Evolutionary conservation across 768 basidiomycete species (phyloP).

Genomic region (Kwoniella dejecticola): DNA sequence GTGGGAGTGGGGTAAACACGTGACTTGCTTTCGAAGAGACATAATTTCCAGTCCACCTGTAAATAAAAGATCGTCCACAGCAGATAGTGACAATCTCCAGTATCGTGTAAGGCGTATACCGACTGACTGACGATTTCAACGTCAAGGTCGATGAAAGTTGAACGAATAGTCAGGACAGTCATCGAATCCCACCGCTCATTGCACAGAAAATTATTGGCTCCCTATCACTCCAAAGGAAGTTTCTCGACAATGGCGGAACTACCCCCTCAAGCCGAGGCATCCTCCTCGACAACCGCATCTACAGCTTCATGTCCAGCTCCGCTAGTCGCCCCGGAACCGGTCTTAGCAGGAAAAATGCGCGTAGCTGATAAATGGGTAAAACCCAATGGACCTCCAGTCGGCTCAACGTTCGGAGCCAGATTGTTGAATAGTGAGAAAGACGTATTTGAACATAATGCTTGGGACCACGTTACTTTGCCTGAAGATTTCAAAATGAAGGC

Average conservation of each 20-base stretch:
- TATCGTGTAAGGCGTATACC: too few relatives aligned
- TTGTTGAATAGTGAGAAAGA: conserved; percentile 44
- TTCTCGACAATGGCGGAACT: not conserved
- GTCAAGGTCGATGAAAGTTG: too few relatives aligned
- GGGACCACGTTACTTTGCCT: conserved; percentile 56
- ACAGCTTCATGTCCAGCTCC: not conserved
- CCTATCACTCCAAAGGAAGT: too few relatives aligned
- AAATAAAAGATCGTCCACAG: not conserved
- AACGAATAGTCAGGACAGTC: too few relatives aligned
- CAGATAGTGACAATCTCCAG: too few relatives aligned
- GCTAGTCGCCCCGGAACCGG: not conserved
- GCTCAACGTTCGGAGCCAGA: conserved; percentile 49
- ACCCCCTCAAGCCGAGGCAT: not conserved
- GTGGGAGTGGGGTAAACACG: not conserved
- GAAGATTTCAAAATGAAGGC: conserved; percentile 77
- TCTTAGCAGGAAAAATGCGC: not conserved
- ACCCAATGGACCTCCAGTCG: conserved; percentile 48
- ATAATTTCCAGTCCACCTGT: conserved; percentile 21
- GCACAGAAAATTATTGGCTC: too few relatives aligned
- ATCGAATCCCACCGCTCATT: too few relatives aligned
- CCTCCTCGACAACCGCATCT: conserved; percentile 2
- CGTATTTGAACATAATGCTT: conserved; percentile 53
- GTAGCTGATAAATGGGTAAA: conserved; percentile 49
- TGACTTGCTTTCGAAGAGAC: not conserved
- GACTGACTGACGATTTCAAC: too few relatives aligned